phyloP scores from a whole-genome alignment of 257 asterid species.

The Mitragyna speciosa region DNA sequence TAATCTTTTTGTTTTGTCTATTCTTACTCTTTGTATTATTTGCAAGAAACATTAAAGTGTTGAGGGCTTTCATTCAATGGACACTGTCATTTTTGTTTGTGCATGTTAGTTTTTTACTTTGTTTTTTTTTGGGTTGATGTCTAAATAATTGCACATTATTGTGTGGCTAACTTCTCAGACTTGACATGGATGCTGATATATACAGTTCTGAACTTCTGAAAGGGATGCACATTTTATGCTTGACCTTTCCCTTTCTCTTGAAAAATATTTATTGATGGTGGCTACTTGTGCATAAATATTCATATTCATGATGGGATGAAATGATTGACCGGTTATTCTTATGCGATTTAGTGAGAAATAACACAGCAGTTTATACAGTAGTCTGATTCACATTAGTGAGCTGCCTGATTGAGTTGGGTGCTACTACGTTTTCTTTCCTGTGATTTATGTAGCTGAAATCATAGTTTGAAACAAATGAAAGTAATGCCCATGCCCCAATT shows the following conservation, averaged over 20 bases:
- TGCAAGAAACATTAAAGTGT: too few species aligned
- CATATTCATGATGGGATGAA: neutral
- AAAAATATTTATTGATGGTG: neutral
- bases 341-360: neutral
- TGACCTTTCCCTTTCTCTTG: slow-evolving; percentile 3
- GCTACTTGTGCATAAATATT: neutral
- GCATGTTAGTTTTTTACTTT: neutral
- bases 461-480: neutral
- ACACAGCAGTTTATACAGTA: neutral
- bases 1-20: slow-evolving; percentile 23
- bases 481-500: neutral
- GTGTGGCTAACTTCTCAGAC: neutral
- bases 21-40: neutral
- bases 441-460: too few species aligned
- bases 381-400: neutral
- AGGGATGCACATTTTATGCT: neutral
- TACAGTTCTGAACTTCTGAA: neutral
- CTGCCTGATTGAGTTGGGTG: neutral
- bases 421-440: neutral
- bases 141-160: neutral
- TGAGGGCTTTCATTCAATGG: too few species aligned
- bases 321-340: neutral
- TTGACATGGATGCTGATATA: neutral
- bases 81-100: neutral
- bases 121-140: too few species aligned